A percentile compares a stretch with the other conserved stretches of the same genome.
phyloP scores from a whole-genome alignment of 2,329 filamentous ascomycete species.

The Xylariaceae sp. region DNA sequence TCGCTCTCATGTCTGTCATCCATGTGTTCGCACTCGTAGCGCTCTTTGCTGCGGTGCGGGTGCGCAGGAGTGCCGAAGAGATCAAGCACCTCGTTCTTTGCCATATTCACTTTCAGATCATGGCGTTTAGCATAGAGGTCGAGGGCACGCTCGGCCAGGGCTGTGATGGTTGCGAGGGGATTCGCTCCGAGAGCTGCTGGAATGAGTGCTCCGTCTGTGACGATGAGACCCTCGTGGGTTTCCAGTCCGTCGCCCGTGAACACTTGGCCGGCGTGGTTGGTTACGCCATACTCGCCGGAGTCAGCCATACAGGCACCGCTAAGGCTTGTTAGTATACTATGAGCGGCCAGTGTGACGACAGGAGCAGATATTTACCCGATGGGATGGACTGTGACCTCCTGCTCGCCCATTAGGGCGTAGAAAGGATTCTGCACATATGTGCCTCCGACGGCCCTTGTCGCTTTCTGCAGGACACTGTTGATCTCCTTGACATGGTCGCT shows the following conservation, averaged over 20 bases:
- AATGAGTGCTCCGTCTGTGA: slow-evolving; percentile 54
- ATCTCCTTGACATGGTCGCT: slow-evolving; percentile 47
- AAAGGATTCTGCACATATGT: slow-evolving; percentile 53
- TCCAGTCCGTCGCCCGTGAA: slow-evolving; percentile 45
- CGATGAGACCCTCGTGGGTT: slow-evolving; percentile 49
- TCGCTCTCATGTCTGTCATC: slow-evolving; percentile 26
- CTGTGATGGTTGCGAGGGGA: slow-evolving; percentile 61
- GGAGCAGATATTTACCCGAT: slow-evolving; percentile 42
- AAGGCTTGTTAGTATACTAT: slow-evolving; percentile 6
- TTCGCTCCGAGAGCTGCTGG: slow-evolving; percentile 58
- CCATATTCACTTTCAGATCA: slow-evolving; percentile 35
- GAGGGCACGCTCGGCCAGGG: slow-evolving; percentile 58
- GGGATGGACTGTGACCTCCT: slow-evolving; percentile 59
- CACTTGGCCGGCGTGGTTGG: slow-evolving; percentile 54
- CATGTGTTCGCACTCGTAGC: slow-evolving; percentile 11
- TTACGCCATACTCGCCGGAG: slow-evolving; percentile 48
- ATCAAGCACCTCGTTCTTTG: slow-evolving; percentile 42
- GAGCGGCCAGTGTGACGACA: neutral
- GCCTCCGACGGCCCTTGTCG: slow-evolving; percentile 51
- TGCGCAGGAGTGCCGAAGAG: slow-evolving; percentile 46
- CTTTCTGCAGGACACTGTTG: slow-evolving; percentile 42
- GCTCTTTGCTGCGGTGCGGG: slow-evolving; percentile 13
- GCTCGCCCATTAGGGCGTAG: slow-evolving; percentile 45
- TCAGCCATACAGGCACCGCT: slow-evolving; percentile 58
- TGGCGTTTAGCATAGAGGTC: slow-evolving; percentile 38